phyloP scores from a whole-genome alignment of 2,329 filamentous ascomycete species.

The Fusarium metavorans region DNA sequence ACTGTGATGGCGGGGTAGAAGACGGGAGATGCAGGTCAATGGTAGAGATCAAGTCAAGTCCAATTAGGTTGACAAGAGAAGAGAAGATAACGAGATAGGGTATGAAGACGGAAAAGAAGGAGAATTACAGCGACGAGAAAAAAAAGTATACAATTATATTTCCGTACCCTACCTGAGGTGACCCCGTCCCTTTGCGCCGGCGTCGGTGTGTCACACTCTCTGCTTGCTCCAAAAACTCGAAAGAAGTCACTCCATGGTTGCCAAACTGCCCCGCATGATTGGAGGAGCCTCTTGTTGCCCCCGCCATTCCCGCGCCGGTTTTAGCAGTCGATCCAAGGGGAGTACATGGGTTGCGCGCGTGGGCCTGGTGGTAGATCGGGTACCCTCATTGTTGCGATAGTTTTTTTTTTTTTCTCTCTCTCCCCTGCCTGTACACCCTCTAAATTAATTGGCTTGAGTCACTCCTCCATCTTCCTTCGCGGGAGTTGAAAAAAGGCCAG shows the following conservation, averaged over 20 bases:
- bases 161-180: slow-evolving; percentile 32
- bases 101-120: slow-evolving; percentile 1
- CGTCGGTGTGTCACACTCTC: slow-evolving; percentile 41
- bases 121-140: neutral
- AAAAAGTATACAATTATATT: slow-evolving; percentile 19
- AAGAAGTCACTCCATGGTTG: slow-evolving; percentile 37
- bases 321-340: slow-evolving; percentile 15
- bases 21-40: slow-evolving; percentile 11
- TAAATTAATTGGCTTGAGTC: neutral
- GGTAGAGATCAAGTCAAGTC: neutral
- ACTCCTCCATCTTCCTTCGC: neutral
- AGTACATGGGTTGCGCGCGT: slow-evolving; percentile 12
- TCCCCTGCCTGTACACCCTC: neutral
- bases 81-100: neutral
- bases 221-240: slow-evolving; percentile 5
- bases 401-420: neutral
- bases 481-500: neutral
- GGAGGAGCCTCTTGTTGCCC: slow-evolving; percentile 21
- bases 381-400: slow-evolving; percentile 12
- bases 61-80: neutral
- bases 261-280: slow-evolving; percentile 40
- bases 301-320: slow-evolving; percentile 29
- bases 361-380: slow-evolving; percentile 17
- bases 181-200: slow-evolving; percentile 42
- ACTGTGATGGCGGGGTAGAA: slow-evolving; percentile 22